Percentiles rank a stretch among this genome's conserved stretches.
Conservation (phyloP, 164 flowering plant genomes). For the Dillenia turbinata region DNA sequence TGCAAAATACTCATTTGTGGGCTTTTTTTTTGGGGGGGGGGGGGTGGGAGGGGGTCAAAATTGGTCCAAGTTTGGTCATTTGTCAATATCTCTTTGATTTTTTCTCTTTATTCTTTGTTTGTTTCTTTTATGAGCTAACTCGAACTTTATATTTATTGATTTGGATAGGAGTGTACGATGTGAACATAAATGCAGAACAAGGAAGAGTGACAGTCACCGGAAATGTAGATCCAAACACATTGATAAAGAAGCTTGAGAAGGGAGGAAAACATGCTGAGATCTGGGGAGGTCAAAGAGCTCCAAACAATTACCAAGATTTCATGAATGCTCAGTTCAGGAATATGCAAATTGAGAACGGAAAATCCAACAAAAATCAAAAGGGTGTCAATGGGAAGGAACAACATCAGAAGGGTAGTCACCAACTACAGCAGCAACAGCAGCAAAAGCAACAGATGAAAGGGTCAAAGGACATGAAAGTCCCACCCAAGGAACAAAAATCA, state of each 20-base stretch:
- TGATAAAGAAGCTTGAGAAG: conserved; percentile 52
- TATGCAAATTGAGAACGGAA: conserved; percentile 29
- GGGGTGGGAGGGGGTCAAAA: too few species aligned
- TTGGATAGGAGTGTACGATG: conserved; percentile 43
- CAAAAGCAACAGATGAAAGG: conserved; percentile 23
- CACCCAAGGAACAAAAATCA: conserved; percentile 37
- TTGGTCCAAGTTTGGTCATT: too few species aligned
- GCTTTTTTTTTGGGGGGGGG: too few species aligned
- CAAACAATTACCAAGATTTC: conserved; percentile 8
- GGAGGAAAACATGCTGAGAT: conserved; percentile 68
- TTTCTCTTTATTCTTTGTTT: neutral
- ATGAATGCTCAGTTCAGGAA: conserved; percentile 39
- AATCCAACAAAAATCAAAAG: conserved; percentile 26
- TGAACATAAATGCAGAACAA: conserved; percentile 45
- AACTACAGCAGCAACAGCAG: conserved; percentile 11
- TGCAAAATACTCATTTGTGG: neutral
- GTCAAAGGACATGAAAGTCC: conserved; percentile 14
- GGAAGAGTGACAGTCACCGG: conserved; percentile 67
- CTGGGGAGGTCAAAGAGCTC: conserved; percentile 34
- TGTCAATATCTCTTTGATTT: too few species aligned
- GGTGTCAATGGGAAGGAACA: conserved; percentile 16
- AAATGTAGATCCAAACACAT: conserved; percentile 41
- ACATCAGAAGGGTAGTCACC: neutral
- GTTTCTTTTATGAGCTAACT: neutral
- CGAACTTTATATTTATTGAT: neutral